phyloP scores from a whole-genome alignment of 192 early-diverging fungal species.

The Tieghemiomyces parasiticus region DNA sequence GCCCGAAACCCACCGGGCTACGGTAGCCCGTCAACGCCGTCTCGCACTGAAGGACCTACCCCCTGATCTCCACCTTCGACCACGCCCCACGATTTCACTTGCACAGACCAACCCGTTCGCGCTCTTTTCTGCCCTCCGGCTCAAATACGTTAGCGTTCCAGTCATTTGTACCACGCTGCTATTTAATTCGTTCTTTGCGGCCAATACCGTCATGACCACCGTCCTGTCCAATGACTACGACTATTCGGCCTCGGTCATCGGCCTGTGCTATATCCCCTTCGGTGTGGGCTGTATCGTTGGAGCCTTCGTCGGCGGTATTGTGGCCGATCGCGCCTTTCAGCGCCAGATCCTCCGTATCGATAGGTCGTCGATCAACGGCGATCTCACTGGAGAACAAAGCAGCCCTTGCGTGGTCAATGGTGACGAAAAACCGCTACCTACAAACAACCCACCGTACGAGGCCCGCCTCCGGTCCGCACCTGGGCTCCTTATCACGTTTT shows the following conservation, averaged over 20 bases:
- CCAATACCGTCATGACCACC: conserved; percentile 25
- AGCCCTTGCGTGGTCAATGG: no score
- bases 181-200: conserved; percentile 34
- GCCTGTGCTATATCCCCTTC: conserved; percentile 26
- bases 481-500: conserved; percentile 17
- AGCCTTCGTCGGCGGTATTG: conserved; percentile 22
- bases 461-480: conserved; percentile 21
- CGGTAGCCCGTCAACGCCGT: conserved; percentile 15
- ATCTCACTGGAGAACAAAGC: background rate
- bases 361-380: background rate
- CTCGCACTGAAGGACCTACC: conserved; percentile 15
- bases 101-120: background rate
- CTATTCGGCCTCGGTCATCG: conserved; percentile 24
- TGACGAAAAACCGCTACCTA: no score
- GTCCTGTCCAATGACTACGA: conserved; percentile 25
- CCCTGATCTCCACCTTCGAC: background rate
- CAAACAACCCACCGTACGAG: conserved; percentile 12
- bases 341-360: background rate
- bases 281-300: conserved; percentile 30
- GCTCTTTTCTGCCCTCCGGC: background rate
- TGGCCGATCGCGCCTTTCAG: conserved; percentile 16
- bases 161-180: conserved; percentile 26
- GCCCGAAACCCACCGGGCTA: conserved; percentile 38
- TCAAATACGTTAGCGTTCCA: background rate
- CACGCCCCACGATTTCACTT: background rate